These are phyloP conservation scores for Talaromyces marneffei DNA, from an alignment of 2,329 filamentous ascomycete species.

Conservation along the genomic window DNA sequence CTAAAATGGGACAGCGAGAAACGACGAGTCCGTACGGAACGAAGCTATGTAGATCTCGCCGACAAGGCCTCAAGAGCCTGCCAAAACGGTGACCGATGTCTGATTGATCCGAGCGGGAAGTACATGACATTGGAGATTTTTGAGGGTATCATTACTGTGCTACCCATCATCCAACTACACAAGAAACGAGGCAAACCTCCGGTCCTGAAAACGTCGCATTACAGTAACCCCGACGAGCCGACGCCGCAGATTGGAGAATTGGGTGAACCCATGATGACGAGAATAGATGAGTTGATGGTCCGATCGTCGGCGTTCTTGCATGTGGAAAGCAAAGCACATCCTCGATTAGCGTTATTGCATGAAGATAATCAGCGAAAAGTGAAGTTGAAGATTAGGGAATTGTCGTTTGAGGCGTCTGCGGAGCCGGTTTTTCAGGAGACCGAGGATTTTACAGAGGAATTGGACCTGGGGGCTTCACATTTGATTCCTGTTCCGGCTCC, in stretches of 20 bases:
- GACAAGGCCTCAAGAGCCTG: conserved; percentile 63
- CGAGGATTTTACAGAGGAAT: conserved; percentile 46
- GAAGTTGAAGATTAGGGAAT: conserved; percentile 50
- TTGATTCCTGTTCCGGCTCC: conserved; percentile 57
- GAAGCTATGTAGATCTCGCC: conserved; percentile 55
- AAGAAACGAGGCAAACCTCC: conserved; percentile 36
- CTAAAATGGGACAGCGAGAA: conserved; percentile 67
- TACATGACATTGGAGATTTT: conserved; percentile 64
- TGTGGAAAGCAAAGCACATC: conserved; percentile 45
- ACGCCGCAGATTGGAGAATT: conserved; percentile 48
- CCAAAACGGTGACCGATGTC: conserved; percentile 73
- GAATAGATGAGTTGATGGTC: conserved; percentile 63
- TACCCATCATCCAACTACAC: conserved; percentile 55
- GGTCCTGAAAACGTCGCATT: conserved; percentile 18
- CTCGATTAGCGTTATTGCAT: conserved; percentile 60
- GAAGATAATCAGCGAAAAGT: conserved; percentile 56
- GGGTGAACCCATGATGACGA: conserved; percentile 55
- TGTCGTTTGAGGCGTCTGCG: conserved; percentile 47
- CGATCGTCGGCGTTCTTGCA: conserved; percentile 62
- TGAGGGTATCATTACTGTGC: conserved; percentile 60
- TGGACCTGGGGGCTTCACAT: conserved; percentile 57
- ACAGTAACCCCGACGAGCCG: conserved; percentile 11
- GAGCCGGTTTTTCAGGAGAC: conserved; percentile 51
- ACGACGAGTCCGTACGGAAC: conserved; percentile 50
- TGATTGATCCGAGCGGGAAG: conserved; percentile 72